Conservation (phyloP, 2,329 filamentous ascomycete genomes). For the Neodidymelliopsis sp. region DNA sequence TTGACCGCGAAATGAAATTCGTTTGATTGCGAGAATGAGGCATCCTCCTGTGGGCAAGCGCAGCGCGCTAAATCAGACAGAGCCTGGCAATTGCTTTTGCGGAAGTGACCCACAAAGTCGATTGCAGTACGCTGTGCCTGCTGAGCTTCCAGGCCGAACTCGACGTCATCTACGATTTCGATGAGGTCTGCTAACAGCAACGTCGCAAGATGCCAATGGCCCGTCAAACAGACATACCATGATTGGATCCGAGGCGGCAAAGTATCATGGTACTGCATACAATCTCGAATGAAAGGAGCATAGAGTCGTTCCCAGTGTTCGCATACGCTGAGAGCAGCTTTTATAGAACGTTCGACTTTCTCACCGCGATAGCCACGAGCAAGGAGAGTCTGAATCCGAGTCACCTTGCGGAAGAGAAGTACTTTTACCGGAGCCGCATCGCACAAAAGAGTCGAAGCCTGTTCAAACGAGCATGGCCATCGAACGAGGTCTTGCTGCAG, state of each 20-base stretch:
- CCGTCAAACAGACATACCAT: conserved; percentile 66
- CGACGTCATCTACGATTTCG: conserved; percentile 57
- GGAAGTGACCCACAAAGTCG: conserved; percentile 52
- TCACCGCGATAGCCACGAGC: conserved; percentile 49
- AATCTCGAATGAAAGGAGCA: conserved; percentile 61
- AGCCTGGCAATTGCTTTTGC: conserved; percentile 54
- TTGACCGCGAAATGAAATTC: conserved; percentile 63
- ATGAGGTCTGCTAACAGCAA: conserved; percentile 64
- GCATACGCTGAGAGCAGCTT: conserved; percentile 59
- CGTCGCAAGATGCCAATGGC: conserved; percentile 65
- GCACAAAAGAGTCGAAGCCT: conserved; percentile 58
- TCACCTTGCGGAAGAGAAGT: conserved; percentile 64
- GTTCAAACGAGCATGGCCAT: conserved; percentile 65
- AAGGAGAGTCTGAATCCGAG: conserved; percentile 62
- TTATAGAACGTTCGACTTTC: conserved; percentile 59
- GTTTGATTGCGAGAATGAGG: conserved; percentile 41
- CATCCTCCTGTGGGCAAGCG: conserved; percentile 48
- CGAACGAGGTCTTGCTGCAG: conserved; percentile 37
- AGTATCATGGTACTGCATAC: conserved; percentile 58
- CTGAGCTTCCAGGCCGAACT: conserved; percentile 30
- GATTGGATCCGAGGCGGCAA: conserved; percentile 64
- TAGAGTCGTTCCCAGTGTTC: conserved; percentile 64
- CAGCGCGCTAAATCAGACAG: conserved; percentile 60
- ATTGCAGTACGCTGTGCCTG: conserved; percentile 36
- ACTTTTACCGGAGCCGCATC: conserved; percentile 67